Base-by-base conservation (phyloP, 2,329 filamentous ascomycete genomes). In the Diaporthe nobilis region DNA sequence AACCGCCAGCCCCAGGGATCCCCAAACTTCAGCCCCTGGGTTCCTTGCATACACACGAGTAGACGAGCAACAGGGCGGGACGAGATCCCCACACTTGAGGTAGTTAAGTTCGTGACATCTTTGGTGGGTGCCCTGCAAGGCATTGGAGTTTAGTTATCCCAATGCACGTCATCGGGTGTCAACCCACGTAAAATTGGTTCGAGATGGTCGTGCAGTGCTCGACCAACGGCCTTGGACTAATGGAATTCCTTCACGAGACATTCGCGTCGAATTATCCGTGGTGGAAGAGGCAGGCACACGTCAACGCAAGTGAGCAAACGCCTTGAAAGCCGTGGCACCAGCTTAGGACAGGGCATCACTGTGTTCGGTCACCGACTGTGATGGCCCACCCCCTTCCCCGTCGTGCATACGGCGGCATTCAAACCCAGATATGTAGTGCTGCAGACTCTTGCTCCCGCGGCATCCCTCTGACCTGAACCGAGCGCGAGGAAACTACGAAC, bases 301-400 rank as follows among this genome's bases (percentile, higher is more conserved):
- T 31, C 13, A 12, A 51, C 12, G 20, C 13, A 37, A 37, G 31
- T 42, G 13, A 53, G 3, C 44, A 12, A 25, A 10, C 6, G 3
- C 49, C 1, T 12, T 6, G 34, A 39, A 17, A 17, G 28, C 44
- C 42, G 8, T 15, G 20, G 63, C 28, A 51, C 37, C 31, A 51
- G 63, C 44, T n/a, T 20, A 31, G 17, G n/a, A 49, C 28, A 28
- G 28, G 28, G 28, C 28, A 28, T 28, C 28, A 28, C 28, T 28
- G 28, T 55, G n/a, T 55, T 55, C n/a, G 65, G 49, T 53, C 49
- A 55, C 65, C 65, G 49, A 70, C 49, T 39, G n/a, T 28, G 4
- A 25, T 42, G 31, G 44, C 22, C 42, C 12, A 15, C 17, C 47
- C 4, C 13, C 13, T 17, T 42, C 17, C 13, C 8, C 13, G 6